Evolutionary conservation across 2,329 filamentous ascomycete genomes (phyloP).

Genomic region (Penicillium vulpinum): DNA sequence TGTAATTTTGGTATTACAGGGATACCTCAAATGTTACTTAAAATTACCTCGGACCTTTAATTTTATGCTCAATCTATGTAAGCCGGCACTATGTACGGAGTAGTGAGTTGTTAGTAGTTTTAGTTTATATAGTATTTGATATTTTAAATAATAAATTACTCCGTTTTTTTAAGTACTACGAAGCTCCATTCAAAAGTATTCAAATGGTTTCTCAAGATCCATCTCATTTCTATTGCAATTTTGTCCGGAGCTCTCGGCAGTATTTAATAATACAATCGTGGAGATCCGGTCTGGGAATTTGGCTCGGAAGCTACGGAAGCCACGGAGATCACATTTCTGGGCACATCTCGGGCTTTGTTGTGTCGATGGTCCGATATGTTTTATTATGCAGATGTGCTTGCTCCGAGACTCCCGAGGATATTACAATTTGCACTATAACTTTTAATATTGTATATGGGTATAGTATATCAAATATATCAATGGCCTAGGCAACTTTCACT

Average conservation of each 20-base stretch:
- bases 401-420: not conserved
- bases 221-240: not conserved
- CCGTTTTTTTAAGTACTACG: too few species aligned
- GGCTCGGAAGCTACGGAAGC: constrained; percentile 30
- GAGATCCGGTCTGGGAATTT: constrained; percentile 6
- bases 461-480: not conserved
- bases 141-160: too few species aligned
- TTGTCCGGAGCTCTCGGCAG: not conserved
- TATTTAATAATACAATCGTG: not conserved
- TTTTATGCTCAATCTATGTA: not conserved
- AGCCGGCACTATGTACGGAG: constrained; percentile 29
- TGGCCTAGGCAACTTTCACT: not conserved
- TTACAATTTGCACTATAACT: not conserved
- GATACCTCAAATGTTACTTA: too few species aligned
- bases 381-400: not conserved
- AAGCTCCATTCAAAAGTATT: too few species aligned
- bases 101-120: too few species aligned
- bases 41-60: too few species aligned
- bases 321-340: constrained; percentile 21
- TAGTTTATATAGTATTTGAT: too few species aligned
- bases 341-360: constrained; percentile 11
- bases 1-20: not conserved
- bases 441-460: not conserved
- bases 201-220: not conserved
- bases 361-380: constrained; percentile 2